Evolutionary conservation across 345 rosid genomes (phyloP), one percentile per base, ranked within the genome.

Genomic region (Firmiana major): DNA sequence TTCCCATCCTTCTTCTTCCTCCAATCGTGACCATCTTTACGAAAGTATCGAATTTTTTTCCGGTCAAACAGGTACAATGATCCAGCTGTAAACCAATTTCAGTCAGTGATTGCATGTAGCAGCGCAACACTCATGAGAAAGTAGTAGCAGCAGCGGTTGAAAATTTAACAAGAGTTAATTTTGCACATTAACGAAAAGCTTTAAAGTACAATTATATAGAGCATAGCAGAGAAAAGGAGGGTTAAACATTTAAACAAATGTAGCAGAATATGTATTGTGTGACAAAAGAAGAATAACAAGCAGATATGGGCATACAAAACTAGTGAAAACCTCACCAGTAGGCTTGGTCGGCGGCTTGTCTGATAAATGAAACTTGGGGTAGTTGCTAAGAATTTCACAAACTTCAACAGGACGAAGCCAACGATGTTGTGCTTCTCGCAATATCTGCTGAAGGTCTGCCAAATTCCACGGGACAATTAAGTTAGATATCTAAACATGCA

Each of bases 1-100:
- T 92, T 94, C 13, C 98, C 97, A 84, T 94, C 97, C 79, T 87
- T 94, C 81, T 94, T 94, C 88, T 92, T 94, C 88, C 93, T 94
- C 98, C 98, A 94, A 40, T 84, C 77, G 71, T 94, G 98, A 24
- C 92, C 94, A 83, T 94, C 98, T 81, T 91, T 94, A 66, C 98
- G 89, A 77, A 94, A 94, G 84, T 92, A 92, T 70, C 97, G 84
- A 77, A 89, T 91, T n/a, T 87, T 89, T 84, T 94, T 92, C 67
- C 98, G 92, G 84, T 94, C 91, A 83, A 91, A 94, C 68, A 94
- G 86, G 81, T 90, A 90, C 76, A 94, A 71, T 55, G 97, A 89
- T 82, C 97, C 97, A 87, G 90, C 98, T 94, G 85, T 76, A 86
- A 71, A 71, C n/a, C 21, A 75, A 74, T 49, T 81, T 57, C 12